Percentiles rank a stretch among this genome's conserved stretches.
Conservation (phyloP, 1,284 basidiomycete genomes). For the Boletellus dicymbophilus region DNA sequence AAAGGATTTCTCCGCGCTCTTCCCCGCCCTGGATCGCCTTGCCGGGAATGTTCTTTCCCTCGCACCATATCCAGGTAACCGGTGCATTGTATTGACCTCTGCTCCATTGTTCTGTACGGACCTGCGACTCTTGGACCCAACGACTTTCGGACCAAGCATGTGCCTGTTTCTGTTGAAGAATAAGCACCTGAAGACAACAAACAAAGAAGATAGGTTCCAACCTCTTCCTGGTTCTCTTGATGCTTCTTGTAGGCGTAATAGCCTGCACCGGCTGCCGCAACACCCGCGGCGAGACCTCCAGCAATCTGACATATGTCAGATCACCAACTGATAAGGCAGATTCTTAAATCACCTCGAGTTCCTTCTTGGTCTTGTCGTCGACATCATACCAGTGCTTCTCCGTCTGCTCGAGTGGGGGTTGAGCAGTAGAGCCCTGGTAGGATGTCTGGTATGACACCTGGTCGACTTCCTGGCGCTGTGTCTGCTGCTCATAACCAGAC, state of each 20-base stretch:
- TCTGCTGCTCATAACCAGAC: constrained; percentile 31
- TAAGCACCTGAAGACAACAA: neutral
- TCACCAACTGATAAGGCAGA: neutral
- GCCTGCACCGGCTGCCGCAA: constrained; percentile 53
- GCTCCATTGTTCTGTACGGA: constrained; percentile 51
- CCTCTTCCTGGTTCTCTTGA: constrained; percentile 59
- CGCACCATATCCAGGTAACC: constrained; percentile 60
- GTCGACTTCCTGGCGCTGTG: constrained; percentile 22
- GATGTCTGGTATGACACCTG: constrained; percentile 24
- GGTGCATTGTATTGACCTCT: constrained; percentile 47
- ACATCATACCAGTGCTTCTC: constrained; percentile 61
- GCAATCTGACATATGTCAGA: constrained; percentile 48
- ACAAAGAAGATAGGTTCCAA: constrained; percentile 22
- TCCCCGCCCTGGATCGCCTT: constrained; percentile 59
- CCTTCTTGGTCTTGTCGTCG: constrained; percentile 55
- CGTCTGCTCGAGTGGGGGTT: constrained; percentile 46
- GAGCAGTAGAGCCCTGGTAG: constrained; percentile 33
- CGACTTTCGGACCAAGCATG: constrained; percentile 49
- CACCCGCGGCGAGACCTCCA: constrained; percentile 59
- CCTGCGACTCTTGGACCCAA: constrained; percentile 62
- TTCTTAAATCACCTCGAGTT: constrained; percentile 48
- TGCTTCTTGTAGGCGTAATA: constrained; percentile 55
- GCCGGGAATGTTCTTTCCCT: constrained; percentile 58
- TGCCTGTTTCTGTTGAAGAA: constrained; percentile 47
- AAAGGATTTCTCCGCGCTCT: constrained; percentile 51